A percentile compares a stretch with the other conserved stretches of the same genome.
Conservation (phyloP, 2,329 filamentous ascomycete species). For the Aureobasidium sp. region DNA sequence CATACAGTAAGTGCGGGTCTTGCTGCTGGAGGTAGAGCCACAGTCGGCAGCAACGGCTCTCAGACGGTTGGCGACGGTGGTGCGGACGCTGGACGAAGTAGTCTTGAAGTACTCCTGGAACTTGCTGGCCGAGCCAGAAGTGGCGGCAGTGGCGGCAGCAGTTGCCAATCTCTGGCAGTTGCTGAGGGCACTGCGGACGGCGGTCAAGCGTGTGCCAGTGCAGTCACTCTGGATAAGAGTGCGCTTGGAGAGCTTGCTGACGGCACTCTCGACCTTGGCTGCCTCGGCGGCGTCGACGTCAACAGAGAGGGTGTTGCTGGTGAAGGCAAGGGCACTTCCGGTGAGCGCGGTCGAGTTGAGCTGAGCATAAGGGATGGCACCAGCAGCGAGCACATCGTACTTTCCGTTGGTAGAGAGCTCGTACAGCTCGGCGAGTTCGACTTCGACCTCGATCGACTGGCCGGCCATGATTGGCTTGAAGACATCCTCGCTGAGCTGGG, state of each 20-base stretch:
- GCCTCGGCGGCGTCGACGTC: conserved; percentile 52
- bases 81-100: conserved; percentile 39
- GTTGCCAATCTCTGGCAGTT: conserved; percentile 50
- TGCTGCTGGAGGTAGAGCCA: conserved; percentile 41
- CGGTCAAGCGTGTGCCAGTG: conserved; percentile 40
- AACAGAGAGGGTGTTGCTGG: conserved; percentile 53
- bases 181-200: conserved; percentile 45
- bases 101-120: conserved; percentile 60
- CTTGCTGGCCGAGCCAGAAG: conserved; percentile 43
- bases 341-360: conserved; percentile 47
- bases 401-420: conserved; percentile 46
- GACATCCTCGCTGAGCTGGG: conserved; percentile 40
- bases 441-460: conserved; percentile 46
- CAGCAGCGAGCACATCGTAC: conserved; percentile 51
- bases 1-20: conserved; percentile 50
- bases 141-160: conserved; percentile 46
- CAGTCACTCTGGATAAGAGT: conserved; percentile 49
- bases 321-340: conserved; percentile 47
- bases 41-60: conserved; percentile 51
- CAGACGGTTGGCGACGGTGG: conserved; percentile 46
- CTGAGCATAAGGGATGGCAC: conserved; percentile 51
- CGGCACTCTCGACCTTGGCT: conserved; percentile 42
- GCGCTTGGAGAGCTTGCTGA: conserved; percentile 42
- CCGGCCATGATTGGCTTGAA: conserved; percentile 44
- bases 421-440: conserved; percentile 52